Evolutionary conservation across 2,329 filamentous ascomycete genomes (phyloP).

Genomic region (Ceratocystiopsis minuta): DNA sequence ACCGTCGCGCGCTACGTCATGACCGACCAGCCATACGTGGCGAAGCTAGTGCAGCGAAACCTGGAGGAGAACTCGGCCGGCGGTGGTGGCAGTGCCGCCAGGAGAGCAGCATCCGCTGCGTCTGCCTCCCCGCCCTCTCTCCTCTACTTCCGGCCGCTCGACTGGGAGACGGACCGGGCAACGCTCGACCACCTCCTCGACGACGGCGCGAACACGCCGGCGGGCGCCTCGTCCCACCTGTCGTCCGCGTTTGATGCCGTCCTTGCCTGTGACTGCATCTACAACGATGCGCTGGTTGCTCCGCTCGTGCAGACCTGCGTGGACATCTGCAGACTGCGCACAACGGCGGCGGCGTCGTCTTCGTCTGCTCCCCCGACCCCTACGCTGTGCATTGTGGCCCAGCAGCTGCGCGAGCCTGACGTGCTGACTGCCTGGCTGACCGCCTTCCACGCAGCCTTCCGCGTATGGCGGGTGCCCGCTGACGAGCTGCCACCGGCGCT

Average conservation of each 20-base stretch:
- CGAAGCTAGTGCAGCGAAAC: constrained; percentile 60
- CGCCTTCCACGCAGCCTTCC: constrained; percentile 48
- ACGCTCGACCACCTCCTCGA: constrained; percentile 12
- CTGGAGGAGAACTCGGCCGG: constrained; percentile 38
- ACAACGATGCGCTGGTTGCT: constrained; percentile 70
- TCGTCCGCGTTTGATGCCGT: constrained; percentile 46
- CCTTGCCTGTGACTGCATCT: constrained; percentile 84
- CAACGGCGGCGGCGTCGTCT: constrained; percentile 3
- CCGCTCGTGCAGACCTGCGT: constrained; percentile 70
- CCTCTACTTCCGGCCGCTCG: constrained; percentile 44
- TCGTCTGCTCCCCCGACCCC: constrained; percentile 17
- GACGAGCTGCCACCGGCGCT: constrained; percentile 39
- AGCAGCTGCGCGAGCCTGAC: constrained; percentile 71
- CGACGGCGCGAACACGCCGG: not conserved
- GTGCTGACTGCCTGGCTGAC: constrained; percentile 72
- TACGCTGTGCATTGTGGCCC: constrained; percentile 64
- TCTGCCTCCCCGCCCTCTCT: constrained; percentile 1
- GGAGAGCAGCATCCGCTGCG: not conserved
- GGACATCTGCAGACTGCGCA: constrained; percentile 48
- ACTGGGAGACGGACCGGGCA: constrained; percentile 62
- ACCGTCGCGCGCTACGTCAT: constrained; percentile 50
- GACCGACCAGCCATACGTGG: constrained; percentile 78
- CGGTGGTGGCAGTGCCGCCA: too few relatives aligned
- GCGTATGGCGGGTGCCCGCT: constrained; percentile 60
- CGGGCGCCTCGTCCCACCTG: not conserved